phyloP scores from a whole-genome alignment of 1,284 basidiomycete species.

The Inonotus hispidus region DNA sequence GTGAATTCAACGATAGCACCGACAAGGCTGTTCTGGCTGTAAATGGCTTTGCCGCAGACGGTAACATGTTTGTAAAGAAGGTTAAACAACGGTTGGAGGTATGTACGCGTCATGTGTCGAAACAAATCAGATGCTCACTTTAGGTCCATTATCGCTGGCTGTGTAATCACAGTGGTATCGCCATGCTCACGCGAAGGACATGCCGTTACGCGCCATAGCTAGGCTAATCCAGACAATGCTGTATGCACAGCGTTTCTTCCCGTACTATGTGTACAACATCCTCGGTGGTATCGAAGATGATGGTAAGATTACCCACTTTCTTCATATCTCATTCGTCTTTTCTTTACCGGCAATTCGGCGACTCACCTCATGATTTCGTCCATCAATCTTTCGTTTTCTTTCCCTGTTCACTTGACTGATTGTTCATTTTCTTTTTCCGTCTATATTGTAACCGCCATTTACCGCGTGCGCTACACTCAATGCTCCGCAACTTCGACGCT shows the following conservation, averaged over 20 bases:
- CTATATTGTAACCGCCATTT: conserved; percentile 3
- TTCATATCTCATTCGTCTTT: not conserved
- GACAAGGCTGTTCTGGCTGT: conserved; percentile 89
- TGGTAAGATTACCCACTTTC: conserved; percentile 49
- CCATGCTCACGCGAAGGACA: conserved; percentile 90
- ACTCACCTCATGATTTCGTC: not conserved
- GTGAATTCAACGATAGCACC: conserved; percentile 52
- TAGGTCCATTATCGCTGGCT: conserved; percentile 3
- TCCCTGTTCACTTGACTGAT: conserved; percentile 1
- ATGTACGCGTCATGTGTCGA: conserved; percentile 22
- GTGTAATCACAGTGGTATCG: conserved; percentile 74
- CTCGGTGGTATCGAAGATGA: conserved; percentile 92
- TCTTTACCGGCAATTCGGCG: not conserved
- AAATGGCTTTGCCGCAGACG: conserved; percentile 93
- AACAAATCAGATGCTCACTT: conserved; percentile 8
- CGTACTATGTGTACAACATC: conserved; percentile 95
- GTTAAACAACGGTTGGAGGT: conserved; percentile 92
- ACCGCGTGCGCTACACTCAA: conserved; percentile 15
- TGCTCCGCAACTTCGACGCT: not conserved
- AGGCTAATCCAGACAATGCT: conserved; percentile 95
- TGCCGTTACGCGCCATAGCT: conserved; percentile 88
- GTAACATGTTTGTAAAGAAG: conserved; percentile 93
- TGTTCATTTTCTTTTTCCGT: not conserved
- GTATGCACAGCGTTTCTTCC: conserved; percentile 91
- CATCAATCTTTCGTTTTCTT: not conserved